Evolutionary conservation across 768 basidiomycete genomes (phyloP).

Genomic region (Saitozyma podzolica): DNA sequence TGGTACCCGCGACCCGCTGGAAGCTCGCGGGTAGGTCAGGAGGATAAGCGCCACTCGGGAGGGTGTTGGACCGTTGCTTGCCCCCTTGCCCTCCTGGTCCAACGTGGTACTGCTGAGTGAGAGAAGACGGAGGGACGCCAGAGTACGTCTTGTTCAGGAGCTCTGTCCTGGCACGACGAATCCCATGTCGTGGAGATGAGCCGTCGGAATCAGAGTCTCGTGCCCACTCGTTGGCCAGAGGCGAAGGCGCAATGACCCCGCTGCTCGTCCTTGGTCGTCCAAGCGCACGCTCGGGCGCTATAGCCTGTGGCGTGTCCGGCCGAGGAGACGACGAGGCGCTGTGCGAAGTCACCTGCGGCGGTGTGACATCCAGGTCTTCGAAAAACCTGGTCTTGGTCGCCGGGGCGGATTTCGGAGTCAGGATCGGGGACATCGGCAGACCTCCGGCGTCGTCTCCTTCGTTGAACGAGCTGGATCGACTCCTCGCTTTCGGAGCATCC

Average conservation of each 20-base stretch:
- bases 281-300: not conserved
- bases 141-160: too few relatives aligned
- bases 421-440: not conserved
- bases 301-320: not conserved
- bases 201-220: constrained; percentile 27
- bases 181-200: constrained; percentile 18
- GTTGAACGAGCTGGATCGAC: constrained; percentile 10
- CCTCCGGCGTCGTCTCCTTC: constrained; percentile 10
- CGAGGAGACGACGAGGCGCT: not conserved
- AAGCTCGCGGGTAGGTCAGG: too few relatives aligned
- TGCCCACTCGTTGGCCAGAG: constrained; percentile 46
- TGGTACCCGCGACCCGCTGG: too few relatives aligned
- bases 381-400: constrained; percentile 42
- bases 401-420: constrained; percentile 37
- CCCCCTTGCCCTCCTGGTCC: too few relatives aligned
- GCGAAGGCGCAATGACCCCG: constrained; percentile 46
- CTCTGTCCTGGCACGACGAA: constrained; percentile 33
- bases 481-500: constrained; percentile 19
- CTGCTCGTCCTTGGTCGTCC: constrained; percentile 33
- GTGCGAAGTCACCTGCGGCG: not conserved
- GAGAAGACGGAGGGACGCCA: too few relatives aligned
- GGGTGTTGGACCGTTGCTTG: constrained; percentile 43
- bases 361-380: constrained; percentile 13
- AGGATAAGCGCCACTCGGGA: constrained; percentile 16
- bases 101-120: too few relatives aligned